Evolutionary conservation across 1,284 basidiomycete genomes (phyloP), one percentile per base, ranked within the genome.

Genomic region (Chalciporus sp.): DNA sequence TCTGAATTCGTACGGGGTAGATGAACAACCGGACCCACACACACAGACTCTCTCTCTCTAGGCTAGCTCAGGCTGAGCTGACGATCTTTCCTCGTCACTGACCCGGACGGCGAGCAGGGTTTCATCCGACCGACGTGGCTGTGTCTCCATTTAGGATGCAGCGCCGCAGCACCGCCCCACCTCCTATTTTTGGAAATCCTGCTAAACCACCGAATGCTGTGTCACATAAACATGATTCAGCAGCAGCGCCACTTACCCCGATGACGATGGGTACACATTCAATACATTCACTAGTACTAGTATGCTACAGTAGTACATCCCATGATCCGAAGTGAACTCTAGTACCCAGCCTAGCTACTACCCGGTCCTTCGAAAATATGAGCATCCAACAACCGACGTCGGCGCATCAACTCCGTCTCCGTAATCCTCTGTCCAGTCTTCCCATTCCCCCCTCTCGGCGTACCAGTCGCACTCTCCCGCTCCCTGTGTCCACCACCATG

Each of bases 391-490:
- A 89, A 62, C 59, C 92, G 76, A 56, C 92, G 77, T 52, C 92
- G 74, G 65, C 89, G 73, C 82, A 94, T 86, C 65, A 94, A 69
- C 73, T 94, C 92, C 11, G 78, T 84, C 73, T 94, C 90, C 19
- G 82, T 78, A 51, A 90, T 89, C 42, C 86, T 83, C 64, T 85
- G 82, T 52, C 85, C 80, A 40, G 78, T 78, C 72, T 79, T 73
- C 58, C 80, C 78, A 37, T 70, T 70, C 19, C 64, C 61, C 54
- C 61, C 56, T 52, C 73, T 71, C 7, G 69, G 63, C 26, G 68
- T 70, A 27, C 69, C 69, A 57, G 12, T 54, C 46, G 26, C 62
- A 14, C 68, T 66, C 58, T 72, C 64, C 49, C 62, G 56, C 40
- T 59, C 60, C 51, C 65, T 50, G 16, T 51, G 50, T 29, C 40